These are phyloP conservation scores for Penicillium hordei DNA, from an alignment of 2,329 filamentous ascomycete species.

Conservation along the genomic window DNA sequence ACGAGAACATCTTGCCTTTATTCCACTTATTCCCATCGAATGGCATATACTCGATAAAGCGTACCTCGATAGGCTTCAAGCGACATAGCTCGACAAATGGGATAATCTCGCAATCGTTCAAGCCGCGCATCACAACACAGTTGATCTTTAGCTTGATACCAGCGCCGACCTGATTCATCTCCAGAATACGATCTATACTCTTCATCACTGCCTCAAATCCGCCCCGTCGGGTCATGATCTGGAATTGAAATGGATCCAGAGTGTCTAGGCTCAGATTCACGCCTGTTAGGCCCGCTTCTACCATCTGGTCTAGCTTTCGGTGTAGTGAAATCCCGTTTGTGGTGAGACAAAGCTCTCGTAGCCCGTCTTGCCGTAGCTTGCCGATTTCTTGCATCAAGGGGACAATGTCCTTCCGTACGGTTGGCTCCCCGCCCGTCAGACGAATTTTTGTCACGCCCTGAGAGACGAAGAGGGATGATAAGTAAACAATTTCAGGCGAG, in stretches of 20 bases:
- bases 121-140: slow-evolving; percentile 91
- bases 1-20: slow-evolving; percentile 86
- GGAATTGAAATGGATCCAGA: slow-evolving; percentile 91
- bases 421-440: slow-evolving; percentile 92
- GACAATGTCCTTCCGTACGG: slow-evolving; percentile 85
- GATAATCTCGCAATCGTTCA: slow-evolving; percentile 87
- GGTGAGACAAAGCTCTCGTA: too few relatives aligned
- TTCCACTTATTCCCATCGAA: slow-evolving; percentile 98
- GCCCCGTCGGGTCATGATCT: slow-evolving; percentile 91
- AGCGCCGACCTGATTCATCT: slow-evolving; percentile 80
- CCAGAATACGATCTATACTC: slow-evolving; percentile 80
- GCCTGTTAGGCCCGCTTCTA: slow-evolving; percentile 85
- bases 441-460: slow-evolving; percentile 96
- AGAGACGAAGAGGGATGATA: slow-evolving; percentile 88
- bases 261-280: slow-evolving; percentile 94
- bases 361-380: slow-evolving; percentile 67
- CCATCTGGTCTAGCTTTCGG: slow-evolving; percentile 88
- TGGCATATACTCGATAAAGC: slow-evolving; percentile 99
- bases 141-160: slow-evolving; percentile 94
- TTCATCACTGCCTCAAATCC: slow-evolving; percentile 90
- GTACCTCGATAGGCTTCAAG: slow-evolving; percentile 83
- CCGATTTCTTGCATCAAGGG: slow-evolving; percentile 89
- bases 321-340: slow-evolving; percentile 83
- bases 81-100: slow-evolving; percentile 88
- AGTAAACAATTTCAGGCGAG: slow-evolving; percentile 85